Percentiles rank a stretch among this genome's conserved stretches.
Conservation (phyloP, 2,329 filamentous ascomycete genomes). For the Lachnellula arida region DNA sequence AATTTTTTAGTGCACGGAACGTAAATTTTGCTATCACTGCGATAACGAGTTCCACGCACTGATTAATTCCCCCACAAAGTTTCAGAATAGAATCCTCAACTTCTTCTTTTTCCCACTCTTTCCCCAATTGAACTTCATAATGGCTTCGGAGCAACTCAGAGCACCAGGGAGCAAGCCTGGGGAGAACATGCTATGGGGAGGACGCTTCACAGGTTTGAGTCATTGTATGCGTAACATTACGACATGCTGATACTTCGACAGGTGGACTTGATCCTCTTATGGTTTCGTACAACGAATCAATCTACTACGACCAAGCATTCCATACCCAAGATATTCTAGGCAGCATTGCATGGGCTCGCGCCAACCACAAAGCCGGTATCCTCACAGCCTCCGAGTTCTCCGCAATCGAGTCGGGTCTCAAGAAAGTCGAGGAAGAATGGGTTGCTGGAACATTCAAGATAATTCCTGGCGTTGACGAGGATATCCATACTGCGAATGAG, state of each 20-base stretch:
- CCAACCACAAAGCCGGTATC: slow-evolving; percentile 72
- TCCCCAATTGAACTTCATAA: slow-evolving; percentile 14
- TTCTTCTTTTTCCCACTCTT: background rate
- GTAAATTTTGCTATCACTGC: slow-evolving; percentile 12
- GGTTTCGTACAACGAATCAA: slow-evolving; percentile 77
- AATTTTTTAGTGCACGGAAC: slow-evolving; percentile 2
- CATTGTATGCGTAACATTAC: slow-evolving; percentile 1
- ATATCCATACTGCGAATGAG: slow-evolving; percentile 68
- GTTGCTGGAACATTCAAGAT: slow-evolving; percentile 45
- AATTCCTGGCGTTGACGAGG: slow-evolving; percentile 50
- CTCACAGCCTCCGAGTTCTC: slow-evolving; percentile 68
- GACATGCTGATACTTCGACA: slow-evolving; percentile 33
- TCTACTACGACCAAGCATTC: slow-evolving; percentile 73
- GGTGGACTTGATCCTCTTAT: slow-evolving; percentile 82
- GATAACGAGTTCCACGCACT: background rate
- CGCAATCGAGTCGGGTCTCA: slow-evolving; percentile 68
- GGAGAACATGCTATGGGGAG: slow-evolving; percentile 53
- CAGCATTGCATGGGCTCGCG: slow-evolving; percentile 74
- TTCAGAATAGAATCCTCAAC: background rate
- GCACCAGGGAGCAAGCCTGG: slow-evolving; percentile 26
- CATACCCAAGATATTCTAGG: slow-evolving; percentile 78
- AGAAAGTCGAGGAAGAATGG: slow-evolving; percentile 52
- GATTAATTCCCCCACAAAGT: background rate
- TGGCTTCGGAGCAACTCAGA: slow-evolving; percentile 26
- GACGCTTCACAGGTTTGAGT: slow-evolving; percentile 51